These are phyloP conservation scores for Flaveria brownii DNA, from an alignment of 129 eudicot species.

Conservation along the genomic window DNA sequence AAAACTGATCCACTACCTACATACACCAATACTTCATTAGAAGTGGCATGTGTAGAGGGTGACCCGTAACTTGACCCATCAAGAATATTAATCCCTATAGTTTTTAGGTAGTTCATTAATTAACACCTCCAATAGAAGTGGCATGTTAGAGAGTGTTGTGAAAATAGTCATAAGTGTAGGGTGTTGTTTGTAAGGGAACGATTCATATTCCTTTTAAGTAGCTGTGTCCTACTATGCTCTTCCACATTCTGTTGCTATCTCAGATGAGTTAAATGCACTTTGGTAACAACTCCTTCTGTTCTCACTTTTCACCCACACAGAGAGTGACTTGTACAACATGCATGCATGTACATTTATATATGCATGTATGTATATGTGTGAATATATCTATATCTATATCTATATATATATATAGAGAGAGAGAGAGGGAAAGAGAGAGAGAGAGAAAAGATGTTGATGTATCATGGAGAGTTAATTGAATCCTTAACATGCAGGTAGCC, in stretches of 20 bases:
- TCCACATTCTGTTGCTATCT: conserved; percentile 32
- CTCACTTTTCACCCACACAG: conserved; percentile 16
- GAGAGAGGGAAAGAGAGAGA: not conserved
- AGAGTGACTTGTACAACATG: not conserved
- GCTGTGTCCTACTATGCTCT: conserved; percentile 25
- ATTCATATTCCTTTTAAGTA: conserved; percentile 31
- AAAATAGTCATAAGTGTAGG: conserved; percentile 4
- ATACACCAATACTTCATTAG: too few relatives aligned
- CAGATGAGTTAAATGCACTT: conserved; percentile 41
- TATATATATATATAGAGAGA: too few relatives aligned
- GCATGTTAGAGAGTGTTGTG: conserved; percentile 16
- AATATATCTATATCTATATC: not conserved
- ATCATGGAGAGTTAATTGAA: conserved; percentile 34
- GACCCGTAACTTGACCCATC: too few relatives aligned
- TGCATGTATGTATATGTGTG: not conserved
- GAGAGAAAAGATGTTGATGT: conserved; percentile 31
- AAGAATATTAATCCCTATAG: too few relatives aligned
- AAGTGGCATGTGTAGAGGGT: too few relatives aligned
- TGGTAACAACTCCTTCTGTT: conserved; percentile 32
- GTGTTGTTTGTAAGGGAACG: conserved; percentile 3
- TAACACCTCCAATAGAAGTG: not conserved
- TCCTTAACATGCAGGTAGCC: conserved; percentile 45
- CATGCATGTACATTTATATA: not conserved
- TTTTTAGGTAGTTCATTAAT: not conserved
- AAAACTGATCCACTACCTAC: too few relatives aligned